Base-by-base conservation (phyloP, 805 yeast species). In the Maudiozyma bulderi region DNA sequence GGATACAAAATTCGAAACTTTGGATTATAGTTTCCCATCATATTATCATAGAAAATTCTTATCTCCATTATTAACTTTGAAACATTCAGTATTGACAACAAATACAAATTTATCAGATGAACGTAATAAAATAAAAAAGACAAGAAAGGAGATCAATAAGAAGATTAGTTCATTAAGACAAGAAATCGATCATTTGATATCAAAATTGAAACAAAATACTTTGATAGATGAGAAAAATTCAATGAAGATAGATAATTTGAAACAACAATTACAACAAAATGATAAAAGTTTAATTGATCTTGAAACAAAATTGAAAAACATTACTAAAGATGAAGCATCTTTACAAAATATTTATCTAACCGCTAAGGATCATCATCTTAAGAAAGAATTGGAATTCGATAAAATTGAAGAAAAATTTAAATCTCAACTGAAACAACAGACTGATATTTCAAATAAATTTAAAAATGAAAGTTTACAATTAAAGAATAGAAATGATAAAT, bases 61-160 rank as follows among this genome's bases (percentile, higher is more conserved):
- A 29, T 73, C 86, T 1, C 88, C 90, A 0, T 66, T 82, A 43
- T 72, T 78, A 1, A 83, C 89, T 1, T 66, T 83, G 39, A 78
- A 82, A 54, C 82, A 80, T 55, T 79, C 85, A 20, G 76, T 82
- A 35, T 72, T 79, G 34, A 80, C 87, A 0, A 81, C 87, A 0
- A 78, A 79, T 53, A 76, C 77, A 28, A 77, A 78, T 39, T 68
- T 82, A 41, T 72, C 74, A 6, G 77, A 80, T 45, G 86, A 81
- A 54, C 76, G 77, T 56, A 57, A 68, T n/a, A 77, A 75, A 49
- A 57, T 81, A 55, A 82, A 80, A 61, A 78, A 78, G 47, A 61
- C 74, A 45, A 76, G 78, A 54, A 76, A 76, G 44, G 88, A 82
- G 50, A 73, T 80, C 57, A 69, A 77, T 47, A 82, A 81, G 55